Percentiles rank a stretch among this genome's conserved stretches.
Conservation (phyloP, 345 rosid genomes). For the Eucalyptus shirleyi region DNA sequence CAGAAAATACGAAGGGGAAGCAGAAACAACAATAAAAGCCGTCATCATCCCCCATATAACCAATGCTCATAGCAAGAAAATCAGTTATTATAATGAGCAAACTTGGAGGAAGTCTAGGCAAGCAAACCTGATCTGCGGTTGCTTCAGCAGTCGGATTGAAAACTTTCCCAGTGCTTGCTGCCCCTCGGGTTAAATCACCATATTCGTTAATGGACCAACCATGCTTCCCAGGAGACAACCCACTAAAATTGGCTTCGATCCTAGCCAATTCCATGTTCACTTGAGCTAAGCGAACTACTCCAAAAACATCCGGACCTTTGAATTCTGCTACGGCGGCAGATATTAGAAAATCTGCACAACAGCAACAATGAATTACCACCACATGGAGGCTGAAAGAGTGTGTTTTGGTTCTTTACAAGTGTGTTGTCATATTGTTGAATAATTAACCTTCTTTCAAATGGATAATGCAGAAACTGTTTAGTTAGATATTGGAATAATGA, state of each 20-base stretch:
- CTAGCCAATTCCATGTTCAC: constrained; percentile 82
- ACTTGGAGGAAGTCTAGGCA: background rate
- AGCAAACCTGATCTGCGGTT: constrained; percentile 35
- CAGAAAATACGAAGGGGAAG: background rate
- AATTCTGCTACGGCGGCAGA: constrained; percentile 93
- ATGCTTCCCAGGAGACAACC: constrained; percentile 70
- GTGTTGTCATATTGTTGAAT: background rate
- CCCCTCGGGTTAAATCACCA: constrained; percentile 88
- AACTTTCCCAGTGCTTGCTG: constrained; percentile 73
- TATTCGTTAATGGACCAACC: constrained; percentile 90
- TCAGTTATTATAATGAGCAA: background rate
- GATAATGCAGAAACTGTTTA: background rate
- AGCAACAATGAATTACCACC: background rate
- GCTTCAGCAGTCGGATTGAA: constrained; percentile 39
- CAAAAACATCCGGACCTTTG: constrained; percentile 86
- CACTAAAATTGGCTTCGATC: constrained; percentile 78
- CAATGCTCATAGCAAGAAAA: background rate
- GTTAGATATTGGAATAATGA: background rate
- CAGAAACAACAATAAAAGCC: background rate
- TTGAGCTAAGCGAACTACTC: constrained; percentile 87
- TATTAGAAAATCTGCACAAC: constrained; percentile 57
- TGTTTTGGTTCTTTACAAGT: background rate
- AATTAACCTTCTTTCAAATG: background rate
- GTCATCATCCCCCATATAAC: background rate
- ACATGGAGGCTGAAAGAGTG: background rate